Conservation (phyloP, 441 rosid genomes). For the Cnidoscolus chayamansa region DNA sequence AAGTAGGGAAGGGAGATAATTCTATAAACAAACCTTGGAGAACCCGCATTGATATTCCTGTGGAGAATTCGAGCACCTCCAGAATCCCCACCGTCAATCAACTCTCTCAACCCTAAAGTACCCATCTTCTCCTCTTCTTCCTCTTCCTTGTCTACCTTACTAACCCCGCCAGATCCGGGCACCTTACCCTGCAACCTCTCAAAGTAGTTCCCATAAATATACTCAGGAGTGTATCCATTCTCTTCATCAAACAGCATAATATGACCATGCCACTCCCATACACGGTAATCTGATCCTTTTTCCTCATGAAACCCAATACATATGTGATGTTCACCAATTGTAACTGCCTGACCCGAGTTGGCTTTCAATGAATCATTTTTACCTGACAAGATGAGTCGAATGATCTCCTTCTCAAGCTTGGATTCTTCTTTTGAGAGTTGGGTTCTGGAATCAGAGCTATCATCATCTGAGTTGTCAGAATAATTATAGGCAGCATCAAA, state of each 20-base stretch:
- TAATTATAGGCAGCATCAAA: conserved; percentile 41
- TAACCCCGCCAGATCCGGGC: conserved; percentile 1
- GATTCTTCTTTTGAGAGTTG: conserved; percentile 71
- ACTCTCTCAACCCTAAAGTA: conserved; percentile 70
- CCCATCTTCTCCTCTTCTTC: conserved; percentile 39
- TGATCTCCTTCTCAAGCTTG: conserved; percentile 71
- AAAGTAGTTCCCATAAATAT: conserved; percentile 91
- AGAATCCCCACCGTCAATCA: conserved; percentile 56
- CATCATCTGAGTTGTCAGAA: conserved; percentile 45
- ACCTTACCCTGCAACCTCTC: conserved; percentile 69
- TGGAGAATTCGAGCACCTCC: conserved; percentile 65
- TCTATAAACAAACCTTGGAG: conserved; percentile 47
- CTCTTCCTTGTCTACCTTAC: conserved; percentile 21
- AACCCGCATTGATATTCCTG: conserved; percentile 55
- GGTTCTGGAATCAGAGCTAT: conserved; percentile 26
- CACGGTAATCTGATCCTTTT: conserved; percentile 69
- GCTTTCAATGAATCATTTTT: conserved; percentile 61
- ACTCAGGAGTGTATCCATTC: conserved; percentile 78
- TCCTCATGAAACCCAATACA: conserved; percentile 78
- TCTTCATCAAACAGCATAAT: conserved; percentile 88
- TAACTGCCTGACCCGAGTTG: conserved; percentile 79
- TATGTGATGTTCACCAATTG: conserved; percentile 74
- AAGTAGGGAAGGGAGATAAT: not conserved
- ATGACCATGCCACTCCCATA: conserved; percentile 99
- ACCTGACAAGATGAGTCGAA: conserved; percentile 64